Conservation (phyloP, 805 yeast genomes). For the Cyberlindnera meyerae region DNA sequence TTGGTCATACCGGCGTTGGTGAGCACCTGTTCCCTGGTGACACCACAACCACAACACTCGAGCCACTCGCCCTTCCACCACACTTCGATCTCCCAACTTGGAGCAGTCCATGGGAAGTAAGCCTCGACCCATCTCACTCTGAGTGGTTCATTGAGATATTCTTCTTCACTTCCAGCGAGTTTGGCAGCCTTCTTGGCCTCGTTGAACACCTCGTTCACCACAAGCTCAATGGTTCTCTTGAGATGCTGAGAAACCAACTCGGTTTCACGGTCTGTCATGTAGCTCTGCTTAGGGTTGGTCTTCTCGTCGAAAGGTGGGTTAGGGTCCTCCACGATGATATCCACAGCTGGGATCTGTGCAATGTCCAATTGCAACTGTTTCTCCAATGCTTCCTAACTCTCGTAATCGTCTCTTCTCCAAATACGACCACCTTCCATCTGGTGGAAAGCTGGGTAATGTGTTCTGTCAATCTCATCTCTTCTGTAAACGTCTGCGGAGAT, state of each 20-base stretch:
- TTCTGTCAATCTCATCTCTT: conserved; percentile 89
- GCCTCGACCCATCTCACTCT: conserved; percentile 93
- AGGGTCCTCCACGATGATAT: conserved; percentile 75
- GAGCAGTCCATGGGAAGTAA: conserved; percentile 97
- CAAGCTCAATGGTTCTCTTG: conserved; percentile 77
- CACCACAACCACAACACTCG: conserved; percentile 95
- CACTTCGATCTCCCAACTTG: conserved; percentile 97
- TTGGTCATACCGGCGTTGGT: conserved; percentile 63
- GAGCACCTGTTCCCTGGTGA: conserved; percentile 75
- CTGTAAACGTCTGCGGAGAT: conserved; percentile 95
- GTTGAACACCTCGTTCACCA: conserved; percentile 79
- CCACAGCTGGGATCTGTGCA: conserved; percentile 57
- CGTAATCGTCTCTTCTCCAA: conserved; percentile 56
- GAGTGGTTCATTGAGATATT: conserved; percentile 66
- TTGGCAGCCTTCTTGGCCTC: conserved; percentile 61
- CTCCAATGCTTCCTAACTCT: conserved; percentile 29
- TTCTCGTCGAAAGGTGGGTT: conserved; percentile 45
- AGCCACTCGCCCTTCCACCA: conserved; percentile 99
- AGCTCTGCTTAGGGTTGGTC: conserved; percentile 74
- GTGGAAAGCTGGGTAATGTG: conserved; percentile 96
- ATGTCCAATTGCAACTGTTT: conserved; percentile 53
- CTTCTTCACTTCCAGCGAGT: conserved; percentile 53
- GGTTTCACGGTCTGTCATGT: conserved; percentile 67
- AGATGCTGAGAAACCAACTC: conserved; percentile 69
- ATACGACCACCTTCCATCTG: conserved; percentile 95